phyloP scores from a whole-genome alignment of 129 eudicot genomes.

The Artemisia argyi region DNA sequence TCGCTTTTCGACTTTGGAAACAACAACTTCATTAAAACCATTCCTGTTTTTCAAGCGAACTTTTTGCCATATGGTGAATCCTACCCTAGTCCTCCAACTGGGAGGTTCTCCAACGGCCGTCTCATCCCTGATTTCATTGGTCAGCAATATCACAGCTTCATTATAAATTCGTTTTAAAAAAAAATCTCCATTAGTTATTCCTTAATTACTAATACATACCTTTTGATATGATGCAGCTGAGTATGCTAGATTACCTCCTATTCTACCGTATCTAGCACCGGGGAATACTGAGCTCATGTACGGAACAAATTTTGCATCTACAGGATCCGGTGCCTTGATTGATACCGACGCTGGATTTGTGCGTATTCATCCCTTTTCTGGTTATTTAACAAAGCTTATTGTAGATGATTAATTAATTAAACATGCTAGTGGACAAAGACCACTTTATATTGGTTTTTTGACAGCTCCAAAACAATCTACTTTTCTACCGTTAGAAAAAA shows the following conservation, averaged over 20 bases:
- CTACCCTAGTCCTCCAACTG: conserved; percentile 45
- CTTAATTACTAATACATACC: neutral
- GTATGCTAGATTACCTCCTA: conserved; percentile 51
- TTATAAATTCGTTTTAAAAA: neutral
- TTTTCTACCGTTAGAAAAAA: too few relatives aligned
- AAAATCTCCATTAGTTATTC: neutral
- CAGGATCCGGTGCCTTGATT: conserved; percentile 58
- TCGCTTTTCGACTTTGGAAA: conserved; percentile 53
- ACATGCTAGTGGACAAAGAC: too few relatives aligned
- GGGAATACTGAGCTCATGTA: conserved; percentile 6
- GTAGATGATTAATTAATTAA: neutral
- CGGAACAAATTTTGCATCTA: conserved; percentile 69
- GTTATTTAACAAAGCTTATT: neutral
- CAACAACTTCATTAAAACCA: conserved; percentile 53
- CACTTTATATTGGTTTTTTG: too few relatives aligned
- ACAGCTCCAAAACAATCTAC: too few relatives aligned
- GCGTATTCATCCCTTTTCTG: neutral
- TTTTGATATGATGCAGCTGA: conserved; percentile 39
- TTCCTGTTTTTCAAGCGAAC: conserved; percentile 43
- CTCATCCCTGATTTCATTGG: conserved; percentile 54
- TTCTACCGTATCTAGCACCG: conserved; percentile 45
- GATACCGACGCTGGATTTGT: conserved; percentile 54
- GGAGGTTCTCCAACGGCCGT: conserved; percentile 58
- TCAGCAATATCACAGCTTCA: conserved; percentile 9
- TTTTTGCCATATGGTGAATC: conserved; percentile 49